Evolutionary conservation across 768 basidiomycete genomes (phyloP), one percentile per base, ranked within the genome.

Genomic region (Saitozyma podzolica): DNA sequence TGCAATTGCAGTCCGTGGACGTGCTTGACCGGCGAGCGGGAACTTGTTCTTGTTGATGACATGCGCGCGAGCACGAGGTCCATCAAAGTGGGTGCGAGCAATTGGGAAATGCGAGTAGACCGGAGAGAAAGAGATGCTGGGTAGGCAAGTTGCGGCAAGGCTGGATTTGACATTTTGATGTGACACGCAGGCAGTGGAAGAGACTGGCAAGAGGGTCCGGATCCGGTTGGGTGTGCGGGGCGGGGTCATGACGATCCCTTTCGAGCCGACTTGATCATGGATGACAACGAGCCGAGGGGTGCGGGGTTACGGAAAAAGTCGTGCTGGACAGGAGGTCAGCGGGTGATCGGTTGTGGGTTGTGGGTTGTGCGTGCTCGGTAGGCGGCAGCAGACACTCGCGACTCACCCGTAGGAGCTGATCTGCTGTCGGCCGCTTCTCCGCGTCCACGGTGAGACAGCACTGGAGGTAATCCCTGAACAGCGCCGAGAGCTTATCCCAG

Each of bases 381-480:
- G 2, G 29, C 5, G 29, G 29, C 29, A 29, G 5, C 29, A 29
- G 29, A 5, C 5, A 29, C 29, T 29, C 29, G 4, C 9, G 49
- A 74, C 85, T 63, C 65, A 92, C 92, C 80, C 86, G 84, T 50
- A 96, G 82, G 29, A 96, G 82, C 71, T 88, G 85, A 1, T 87
- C 87, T 2, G 94, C 93, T 54, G 85, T 88, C 0, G 93, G 95
- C 61, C 96, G 84, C 81, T 90, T 92, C 77, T 98, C 94, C 13
- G 91, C 89, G 72, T 97, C 93, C 16, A 98, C 96, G 73, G 96
- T 93, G 51, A 98, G 82, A 9, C 89, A 88, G 80, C 89, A 87
- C 5, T 88, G 84, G 49, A 99, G 83, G 72, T 96, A 99, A 73
- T 96, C 91, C 58, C 86, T 87, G 83, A 99, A 98, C 14, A 89